Conservation (phyloP, 2,329 filamentous ascomycete genomes). For the Phyllosticta paracitricarpa region DNA sequence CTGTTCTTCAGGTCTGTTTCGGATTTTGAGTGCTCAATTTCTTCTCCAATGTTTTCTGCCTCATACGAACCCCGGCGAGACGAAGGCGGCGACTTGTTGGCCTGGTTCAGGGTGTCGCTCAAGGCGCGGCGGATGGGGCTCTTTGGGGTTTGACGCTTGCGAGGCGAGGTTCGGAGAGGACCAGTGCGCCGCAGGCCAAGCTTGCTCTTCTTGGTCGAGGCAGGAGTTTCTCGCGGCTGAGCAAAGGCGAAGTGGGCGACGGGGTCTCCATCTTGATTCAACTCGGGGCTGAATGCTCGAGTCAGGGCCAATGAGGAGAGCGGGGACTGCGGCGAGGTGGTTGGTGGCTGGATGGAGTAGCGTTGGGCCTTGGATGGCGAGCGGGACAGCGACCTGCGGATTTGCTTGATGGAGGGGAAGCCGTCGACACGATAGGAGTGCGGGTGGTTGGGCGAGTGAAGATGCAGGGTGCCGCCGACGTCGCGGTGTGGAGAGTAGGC, state of each 20-base stretch:
- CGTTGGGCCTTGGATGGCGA: constrained; percentile 76
- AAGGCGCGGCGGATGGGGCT: constrained; percentile 74
- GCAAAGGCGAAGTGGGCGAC: constrained; percentile 46
- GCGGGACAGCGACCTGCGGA: constrained; percentile 78
- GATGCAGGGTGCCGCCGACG: constrained; percentile 65
- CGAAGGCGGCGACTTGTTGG: constrained; percentile 52
- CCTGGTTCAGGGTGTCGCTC: constrained; percentile 58
- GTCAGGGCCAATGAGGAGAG: constrained; percentile 35
- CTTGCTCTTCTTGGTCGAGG: constrained; percentile 51
- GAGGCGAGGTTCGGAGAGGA: constrained; percentile 46
- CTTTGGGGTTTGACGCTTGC: constrained; percentile 60
- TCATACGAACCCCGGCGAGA: constrained; percentile 39
- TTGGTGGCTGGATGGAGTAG: constrained; percentile 51
- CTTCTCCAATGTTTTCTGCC: constrained; percentile 28
- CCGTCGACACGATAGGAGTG: constrained; percentile 74
- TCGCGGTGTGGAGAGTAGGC: constrained; percentile 38
- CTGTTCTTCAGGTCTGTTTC: constrained; percentile 31
- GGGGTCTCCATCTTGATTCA: constrained; percentile 37
- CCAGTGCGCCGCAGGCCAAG: constrained; percentile 39
- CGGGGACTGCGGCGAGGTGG: constrained; percentile 34
- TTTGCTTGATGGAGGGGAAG: constrained; percentile 67
- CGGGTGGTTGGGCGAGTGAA: constrained; percentile 65
- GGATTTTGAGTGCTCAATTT: constrained; percentile 21
- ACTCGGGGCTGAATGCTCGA: constrained; percentile 35
- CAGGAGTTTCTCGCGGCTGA: constrained; percentile 46